Base-by-base conservation (phyloP, 768 basidiomycete species). In the Hypsizygus marmoreus region DNA sequence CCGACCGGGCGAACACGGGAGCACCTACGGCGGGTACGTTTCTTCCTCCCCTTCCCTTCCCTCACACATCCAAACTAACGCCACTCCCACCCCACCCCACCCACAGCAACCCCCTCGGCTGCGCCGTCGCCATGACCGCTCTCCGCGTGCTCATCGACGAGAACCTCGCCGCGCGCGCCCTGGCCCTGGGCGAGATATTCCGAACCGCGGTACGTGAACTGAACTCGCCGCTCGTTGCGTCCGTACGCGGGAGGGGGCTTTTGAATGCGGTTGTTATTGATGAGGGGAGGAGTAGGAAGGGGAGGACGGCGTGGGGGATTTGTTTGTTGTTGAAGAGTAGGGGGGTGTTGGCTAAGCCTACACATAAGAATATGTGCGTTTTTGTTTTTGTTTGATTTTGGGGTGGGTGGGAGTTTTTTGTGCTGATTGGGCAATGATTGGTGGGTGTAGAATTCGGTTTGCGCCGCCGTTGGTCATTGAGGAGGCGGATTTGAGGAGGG, bases 231-330 rank as follows among this genome's bases (percentile, higher is more conserved):
- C 75, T 92, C 43, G 77, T 97, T 45, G 75, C 80, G 55, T 74
- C 77, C 32, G 91, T 98, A 12, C 82, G 95, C 17, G 95, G 94
- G 4, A 76, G 81, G 49, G 95, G 95, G 0, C 68, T 99, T 45
- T 71, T 99, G 54, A 98, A 97, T 62, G 95, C 95, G 6, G 76
- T 99, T 20, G 89, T 97, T 17, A 91, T 98, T 44, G 86, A 97
- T 60, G 92, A 97, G 72, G 66, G 69, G 49, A 80, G 80, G 72
- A 91, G 88, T 57, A 66, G 51, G 36, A 88, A 81, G 67, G 86
- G 89, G 12, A 73, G 92, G 40, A 86, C 89, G 1, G 97, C 95
- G 4, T 99, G 95, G 97, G 91, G 98, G 64, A 75, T 98, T 42
- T 98, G 97, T 68, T 62, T 98, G 61, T 66, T 97, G 59, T 68